Base-by-base conservation (phyloP, 2,329 filamentous ascomycete genomes). In the Aspergillus vadensis region DNA sequence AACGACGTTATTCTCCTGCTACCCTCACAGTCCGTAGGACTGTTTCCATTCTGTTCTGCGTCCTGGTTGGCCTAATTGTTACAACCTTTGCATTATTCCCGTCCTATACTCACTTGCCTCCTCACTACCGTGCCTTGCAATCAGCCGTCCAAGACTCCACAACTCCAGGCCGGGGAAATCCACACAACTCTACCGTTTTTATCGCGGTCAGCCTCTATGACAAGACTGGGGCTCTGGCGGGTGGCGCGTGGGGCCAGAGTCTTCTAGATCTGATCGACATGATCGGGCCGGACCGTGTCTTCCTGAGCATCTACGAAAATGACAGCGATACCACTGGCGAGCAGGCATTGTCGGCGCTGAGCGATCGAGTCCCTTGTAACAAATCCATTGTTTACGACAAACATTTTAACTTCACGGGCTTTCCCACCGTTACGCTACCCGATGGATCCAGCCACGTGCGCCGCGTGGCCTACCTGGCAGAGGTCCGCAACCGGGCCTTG, bases 191-290 rank as follows among this genome's bases (percentile, higher is more conserved):
- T 71, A 88, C 86, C 68, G 78, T 92, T 21, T 92, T 89, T 69
- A 89, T 92, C 56, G 87, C 87, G 1, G 85, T 88, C n/a, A 90
- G 86, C 67, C 80, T 92, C 49, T 88, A 89, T 65, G 88, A 92
- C 68, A 78, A 80, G 14, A 79, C 79, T 5, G 88, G 87, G 2
- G 76, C 81, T 2, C 76, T 92, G 21, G 83, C 88, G 0, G 76
- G 80, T 5, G 88, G 89, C 1, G 76, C 79, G 21, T 92, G 89
- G 89, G 88, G 86, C 0, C 72, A 81, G 61, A 81, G 82, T 19
- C 71, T 92, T 0, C 70, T 87, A 32, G 77, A 86, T 19, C 74
- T 92, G 55, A 82, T 91, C 32, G 79, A 88, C 53, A 72, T 90
- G 23, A 78, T 92, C 39, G 89, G 89, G 0, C 81, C 82, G 8